Evolutionary conservation across 164 flowering plant species (phyloP).

Genomic region (Hamamelis virginiana): DNA sequence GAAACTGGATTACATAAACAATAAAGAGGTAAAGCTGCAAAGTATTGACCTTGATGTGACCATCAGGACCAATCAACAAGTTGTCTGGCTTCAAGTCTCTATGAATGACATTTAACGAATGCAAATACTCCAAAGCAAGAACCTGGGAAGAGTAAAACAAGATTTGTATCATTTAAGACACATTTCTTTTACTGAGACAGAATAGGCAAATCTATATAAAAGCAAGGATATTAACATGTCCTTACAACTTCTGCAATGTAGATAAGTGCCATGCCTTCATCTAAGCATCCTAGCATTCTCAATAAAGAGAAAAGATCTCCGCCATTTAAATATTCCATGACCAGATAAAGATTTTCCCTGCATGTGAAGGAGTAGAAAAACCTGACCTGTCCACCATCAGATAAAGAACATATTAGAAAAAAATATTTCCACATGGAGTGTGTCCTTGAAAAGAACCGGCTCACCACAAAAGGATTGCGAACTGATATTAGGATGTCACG

Average conservation of each 20-base stretch:
- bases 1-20: background rate
- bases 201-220: background rate
- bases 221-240: background rate
- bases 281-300: conserved; percentile 89
- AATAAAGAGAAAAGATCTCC: conserved; percentile 93
- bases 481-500: conserved; percentile 86
- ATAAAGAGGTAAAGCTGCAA: conserved; percentile 9
- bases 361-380: conserved; percentile 99
- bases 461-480: conserved; percentile 98
- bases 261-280: conserved; percentile 89
- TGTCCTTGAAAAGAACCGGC: conserved; percentile 22
- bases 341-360: conserved; percentile 95
- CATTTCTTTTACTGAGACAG: background rate
- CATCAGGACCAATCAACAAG: conserved; percentile 90
- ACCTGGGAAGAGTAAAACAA: conserved; percentile 51
- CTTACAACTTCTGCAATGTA: conserved; percentile 98
- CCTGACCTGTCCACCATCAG: conserved; percentile 72
- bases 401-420: conserved; percentile 23
- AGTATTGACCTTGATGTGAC: conserved; percentile 89
- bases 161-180: background rate
- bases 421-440: background rate
- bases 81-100: conserved; percentile 99
- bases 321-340: conserved; percentile 98
- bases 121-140: conserved; percentile 97
- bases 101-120: conserved; percentile 88